These are phyloP conservation scores for Digitaria exilis DNA, from an alignment of 202 grass and related monocot genomes.

Conservation along the genomic window DNA sequence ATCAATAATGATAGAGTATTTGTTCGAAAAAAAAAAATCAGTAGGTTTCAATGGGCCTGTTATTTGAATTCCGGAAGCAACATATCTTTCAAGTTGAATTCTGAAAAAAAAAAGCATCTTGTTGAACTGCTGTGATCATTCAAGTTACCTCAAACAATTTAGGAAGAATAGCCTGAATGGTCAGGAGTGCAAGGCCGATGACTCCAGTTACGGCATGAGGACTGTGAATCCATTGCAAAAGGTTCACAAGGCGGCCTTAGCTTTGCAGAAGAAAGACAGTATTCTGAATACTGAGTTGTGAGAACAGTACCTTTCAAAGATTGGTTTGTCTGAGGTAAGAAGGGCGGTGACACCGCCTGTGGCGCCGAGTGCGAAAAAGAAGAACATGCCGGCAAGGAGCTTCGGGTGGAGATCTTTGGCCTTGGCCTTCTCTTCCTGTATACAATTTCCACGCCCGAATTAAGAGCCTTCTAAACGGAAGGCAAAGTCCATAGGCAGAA, in stretches of 20 bases:
- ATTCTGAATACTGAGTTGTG: not conserved
- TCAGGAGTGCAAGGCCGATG: slow-evolving; percentile 69
- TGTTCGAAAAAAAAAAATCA: not conserved
- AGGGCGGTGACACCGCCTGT: slow-evolving; percentile 86
- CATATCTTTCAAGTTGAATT: not conserved
- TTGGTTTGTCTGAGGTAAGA: slow-evolving; percentile 79
- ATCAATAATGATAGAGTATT: not conserved
- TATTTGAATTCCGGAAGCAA: not conserved
- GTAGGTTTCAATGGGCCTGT: not conserved
- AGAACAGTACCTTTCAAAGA: slow-evolving; percentile 75
- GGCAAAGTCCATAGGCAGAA: not conserved
- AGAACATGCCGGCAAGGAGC: slow-evolving; percentile 95
- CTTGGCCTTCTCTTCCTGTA: slow-evolving; percentile 88
- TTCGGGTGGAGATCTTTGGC: slow-evolving; percentile 95
- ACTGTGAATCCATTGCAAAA: slow-evolving; percentile 42
- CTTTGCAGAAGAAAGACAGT: not conserved
- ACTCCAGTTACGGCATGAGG: slow-evolving; percentile 78
- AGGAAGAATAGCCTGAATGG: slow-evolving; percentile 80
- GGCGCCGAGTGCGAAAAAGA: slow-evolving; percentile 89
- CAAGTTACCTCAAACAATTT: slow-evolving; percentile 67
- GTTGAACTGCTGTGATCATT: not conserved
- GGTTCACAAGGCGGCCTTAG: not conserved
- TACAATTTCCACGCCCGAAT: not conserved
- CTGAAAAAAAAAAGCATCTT: too few species aligned
- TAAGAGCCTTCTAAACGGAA: not conserved